phyloP scores from a whole-genome alignment of 768 basidiomycete species.

The Pluteus cervinus region DNA sequence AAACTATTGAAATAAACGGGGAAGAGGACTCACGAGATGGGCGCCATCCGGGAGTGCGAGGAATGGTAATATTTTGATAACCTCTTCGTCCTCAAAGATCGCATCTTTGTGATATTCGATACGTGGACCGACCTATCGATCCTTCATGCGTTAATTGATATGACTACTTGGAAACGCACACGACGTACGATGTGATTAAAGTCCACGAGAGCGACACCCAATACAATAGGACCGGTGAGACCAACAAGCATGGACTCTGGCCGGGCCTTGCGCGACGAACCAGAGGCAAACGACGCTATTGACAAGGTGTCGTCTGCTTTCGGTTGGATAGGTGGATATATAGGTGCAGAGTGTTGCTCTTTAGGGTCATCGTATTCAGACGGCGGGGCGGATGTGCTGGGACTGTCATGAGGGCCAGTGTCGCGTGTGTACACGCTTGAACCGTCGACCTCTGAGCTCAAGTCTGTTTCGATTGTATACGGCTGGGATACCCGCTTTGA shows the following conservation, averaged over 20 bases:
- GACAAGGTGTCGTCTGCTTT: conserved; percentile 45
- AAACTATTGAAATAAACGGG: conserved; percentile 2
- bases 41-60: conserved; percentile 96
- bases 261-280: conserved; percentile 62
- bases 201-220: conserved; percentile 90
- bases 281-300: conserved; percentile 58
- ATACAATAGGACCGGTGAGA: conserved; percentile 54
- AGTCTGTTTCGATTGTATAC: conserved; percentile 48
- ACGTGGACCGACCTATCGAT: conserved; percentile 78
- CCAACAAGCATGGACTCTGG: conserved; percentile 75
- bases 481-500: conserved; percentile 36
- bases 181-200: conserved; percentile 83
- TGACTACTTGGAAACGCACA: not conserved
- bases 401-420: conserved; percentile 35
- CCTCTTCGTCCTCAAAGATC: conserved; percentile 80
- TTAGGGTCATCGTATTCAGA: conserved; percentile 38
- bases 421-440: conserved; percentile 42
- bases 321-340: conserved; percentile 55
- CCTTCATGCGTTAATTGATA: conserved; percentile 9
- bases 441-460: conserved; percentile 48
- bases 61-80: conserved; percentile 84
- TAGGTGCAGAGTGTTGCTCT: conserved; percentile 28
- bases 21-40: conserved; percentile 61
- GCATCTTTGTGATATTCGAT: conserved; percentile 81
- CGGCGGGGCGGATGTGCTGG: conserved; percentile 45